A percentile compares a stretch with the other conserved stretches of the same genome.
phyloP scores from a whole-genome alignment of 192 early-diverging fungal species.

The Geranomyces variabilis region DNA sequence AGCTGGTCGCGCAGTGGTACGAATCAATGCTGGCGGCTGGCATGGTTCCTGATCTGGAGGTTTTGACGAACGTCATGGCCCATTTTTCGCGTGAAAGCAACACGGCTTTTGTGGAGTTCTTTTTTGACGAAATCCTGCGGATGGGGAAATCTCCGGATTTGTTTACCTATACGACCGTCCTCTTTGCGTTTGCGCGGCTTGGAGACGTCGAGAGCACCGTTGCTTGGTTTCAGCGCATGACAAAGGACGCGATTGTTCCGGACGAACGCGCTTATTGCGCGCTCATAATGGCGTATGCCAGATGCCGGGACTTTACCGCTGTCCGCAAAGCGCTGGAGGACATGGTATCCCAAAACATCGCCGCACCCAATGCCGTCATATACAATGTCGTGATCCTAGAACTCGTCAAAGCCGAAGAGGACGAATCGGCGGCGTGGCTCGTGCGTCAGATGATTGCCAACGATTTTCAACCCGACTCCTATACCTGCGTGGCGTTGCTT shows the following conservation, averaged over 20 bases:
- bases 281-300: constrained; percentile 11
- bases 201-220: constrained; percentile 15
- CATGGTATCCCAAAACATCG: neutral
- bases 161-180: constrained; percentile 15
- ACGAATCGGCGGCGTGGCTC: neutral
- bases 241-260: constrained; percentile 4
- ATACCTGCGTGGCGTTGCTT: constrained; percentile 16
- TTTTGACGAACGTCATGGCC: constrained; percentile 26
- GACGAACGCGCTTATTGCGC: constrained; percentile 16
- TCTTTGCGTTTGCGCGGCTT: constrained; percentile 15
- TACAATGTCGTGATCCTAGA: constrained; percentile 22
- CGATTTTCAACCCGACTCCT: constrained; percentile 18
- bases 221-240: constrained; percentile 10
- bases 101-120: neutral
- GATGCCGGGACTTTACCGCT: constrained; percentile 13
- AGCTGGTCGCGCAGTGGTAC: constrained; percentile 21
- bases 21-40: constrained; percentile 17
- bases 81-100: constrained; percentile 24
- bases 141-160: neutral
- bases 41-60: constrained; percentile 9
- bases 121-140: constrained; percentile 2
- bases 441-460: constrained; percentile 14
- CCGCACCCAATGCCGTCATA: neutral
- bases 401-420: neutral
- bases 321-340: neutral